Conservation (phyloP, 805 yeast genomes). For the Priceomyces medius region DNA sequence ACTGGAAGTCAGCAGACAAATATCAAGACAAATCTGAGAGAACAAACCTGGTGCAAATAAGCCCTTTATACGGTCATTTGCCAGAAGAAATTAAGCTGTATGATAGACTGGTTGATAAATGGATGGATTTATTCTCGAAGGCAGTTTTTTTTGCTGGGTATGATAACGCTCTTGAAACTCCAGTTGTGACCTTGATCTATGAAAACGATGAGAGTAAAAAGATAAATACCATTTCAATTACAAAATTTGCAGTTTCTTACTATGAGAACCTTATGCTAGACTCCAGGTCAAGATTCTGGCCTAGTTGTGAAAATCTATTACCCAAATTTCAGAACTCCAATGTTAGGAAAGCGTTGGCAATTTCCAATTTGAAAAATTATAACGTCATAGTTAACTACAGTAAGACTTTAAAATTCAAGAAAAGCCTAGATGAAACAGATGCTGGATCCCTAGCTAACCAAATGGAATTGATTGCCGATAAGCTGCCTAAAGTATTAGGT, state of each 20-base stretch:
- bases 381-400: slow-evolving; percentile 49
- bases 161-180: slow-evolving; percentile 52
- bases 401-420: slow-evolving; percentile 40
- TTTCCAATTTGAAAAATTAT: slow-evolving; percentile 65
- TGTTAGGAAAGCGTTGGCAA: slow-evolving; percentile 74
- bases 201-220: slow-evolving; percentile 45
- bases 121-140: slow-evolving; percentile 44
- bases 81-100: background rate
- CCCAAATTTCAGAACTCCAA: slow-evolving; percentile 50
- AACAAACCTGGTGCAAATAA: background rate
- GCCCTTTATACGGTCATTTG: slow-evolving; percentile 4
- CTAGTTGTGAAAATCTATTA: slow-evolving; percentile 70
- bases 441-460: slow-evolving; percentile 78
- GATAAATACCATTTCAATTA: slow-evolving; percentile 55
- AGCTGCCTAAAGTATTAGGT: slow-evolving; percentile 60
- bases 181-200: slow-evolving; percentile 49
- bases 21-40: background rate
- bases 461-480: slow-evolving; percentile 54
- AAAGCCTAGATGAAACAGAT: slow-evolving; percentile 66
- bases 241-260: slow-evolving; percentile 65
- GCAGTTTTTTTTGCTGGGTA: slow-evolving; percentile 55
- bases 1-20: background rate
- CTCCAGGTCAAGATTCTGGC: slow-evolving; percentile 65
- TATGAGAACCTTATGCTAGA: slow-evolving; percentile 59
- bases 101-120: slow-evolving; percentile 13